These are phyloP conservation scores for Argentina anserina DNA, from an alignment of 306 rosid species.

Conservation along the genomic window DNA sequence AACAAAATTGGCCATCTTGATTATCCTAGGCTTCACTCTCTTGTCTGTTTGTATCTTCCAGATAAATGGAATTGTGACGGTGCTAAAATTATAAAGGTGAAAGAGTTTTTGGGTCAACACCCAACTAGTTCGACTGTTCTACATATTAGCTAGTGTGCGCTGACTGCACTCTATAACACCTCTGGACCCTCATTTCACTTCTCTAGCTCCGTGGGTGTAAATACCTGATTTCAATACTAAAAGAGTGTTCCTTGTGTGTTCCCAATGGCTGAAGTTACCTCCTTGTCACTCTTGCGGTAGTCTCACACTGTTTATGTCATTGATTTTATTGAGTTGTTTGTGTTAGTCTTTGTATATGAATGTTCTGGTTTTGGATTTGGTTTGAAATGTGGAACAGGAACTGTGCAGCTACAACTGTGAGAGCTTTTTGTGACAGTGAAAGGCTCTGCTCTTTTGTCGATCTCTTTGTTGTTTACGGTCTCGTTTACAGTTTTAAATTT, in stretches of 20 bases:
- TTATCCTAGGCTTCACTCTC: not conserved
- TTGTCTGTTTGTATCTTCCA: not conserved
- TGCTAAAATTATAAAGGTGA: not conserved
- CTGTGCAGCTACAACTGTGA: conserved; percentile 37
- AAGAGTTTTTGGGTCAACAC: not conserved
- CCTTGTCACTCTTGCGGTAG: conserved; percentile 48
- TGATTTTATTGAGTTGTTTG: not conserved
- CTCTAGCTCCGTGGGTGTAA: not conserved
- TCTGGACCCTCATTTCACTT: not conserved
- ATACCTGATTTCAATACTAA: not conserved
- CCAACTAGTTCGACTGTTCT: no score
- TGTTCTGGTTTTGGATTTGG: conserved; percentile 11
- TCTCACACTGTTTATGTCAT: not conserved
- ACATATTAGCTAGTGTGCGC: not conserved
- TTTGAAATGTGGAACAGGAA: conserved; percentile 36
- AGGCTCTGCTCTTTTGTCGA: conserved; percentile 11
- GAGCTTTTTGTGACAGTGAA: conserved; percentile 45
- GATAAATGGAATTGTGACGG: not conserved
- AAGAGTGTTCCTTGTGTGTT: not conserved
- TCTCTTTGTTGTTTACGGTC: not conserved
- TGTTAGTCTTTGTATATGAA: not conserved
- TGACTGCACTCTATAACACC: not conserved
- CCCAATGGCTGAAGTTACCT: conserved; percentile 53
- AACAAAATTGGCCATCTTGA: conserved; percentile 63
- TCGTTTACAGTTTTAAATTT: not conserved